Percentiles rank a stretch among this genome's conserved stretches.
phyloP scores from a whole-genome alignment of 805 yeast genomes.

The Cyberlindnera lachancei region DNA sequence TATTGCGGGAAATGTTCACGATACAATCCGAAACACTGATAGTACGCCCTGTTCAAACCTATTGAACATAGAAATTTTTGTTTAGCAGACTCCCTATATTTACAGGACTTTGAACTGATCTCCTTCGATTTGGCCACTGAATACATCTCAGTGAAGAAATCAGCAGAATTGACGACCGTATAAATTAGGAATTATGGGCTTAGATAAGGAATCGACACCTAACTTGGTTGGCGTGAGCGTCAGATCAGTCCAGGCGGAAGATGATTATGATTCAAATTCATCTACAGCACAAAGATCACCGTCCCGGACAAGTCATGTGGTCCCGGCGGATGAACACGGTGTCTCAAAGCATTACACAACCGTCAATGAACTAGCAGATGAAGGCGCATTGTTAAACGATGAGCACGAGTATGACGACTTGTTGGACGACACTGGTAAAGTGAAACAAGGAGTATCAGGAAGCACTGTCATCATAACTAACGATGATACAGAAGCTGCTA shows the following conservation, averaged over 20 bases:
- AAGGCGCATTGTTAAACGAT: slow-evolving; percentile 48
- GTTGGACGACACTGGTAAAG: slow-evolving; percentile 46
- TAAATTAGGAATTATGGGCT: no score
- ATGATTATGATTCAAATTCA: slow-evolving; percentile 6
- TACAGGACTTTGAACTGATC: no score
- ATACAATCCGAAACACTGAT: no score
- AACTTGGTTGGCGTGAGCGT: slow-evolving; percentile 20
- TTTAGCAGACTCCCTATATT: no score
- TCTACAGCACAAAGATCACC: slow-evolving; percentile 17
- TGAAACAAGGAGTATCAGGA: slow-evolving; percentile 26
- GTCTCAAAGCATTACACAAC: slow-evolving; percentile 18
- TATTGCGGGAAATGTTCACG: no score
- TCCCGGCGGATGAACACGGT: slow-evolving; percentile 1
- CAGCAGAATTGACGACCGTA: no score
- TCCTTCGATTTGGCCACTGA: no score
- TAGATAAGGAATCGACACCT: slow-evolving; percentile 14
- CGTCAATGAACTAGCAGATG: slow-evolving; percentile 30
- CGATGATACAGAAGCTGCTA: background rate
- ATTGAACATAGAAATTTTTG: no score
- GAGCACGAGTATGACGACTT: slow-evolving; percentile 48
- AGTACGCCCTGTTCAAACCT: no score
- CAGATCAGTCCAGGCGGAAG: slow-evolving; percentile 14
- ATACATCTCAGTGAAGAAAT: no score
- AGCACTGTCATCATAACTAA: slow-evolving; percentile 9
- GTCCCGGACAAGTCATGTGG: slow-evolving; percentile 6